Percentiles rank a stretch among this genome's conserved stretches.
Conservation (phyloP, 2,329 filamentous ascomycete genomes). For the Ophiostoma angusticollis region DNA sequence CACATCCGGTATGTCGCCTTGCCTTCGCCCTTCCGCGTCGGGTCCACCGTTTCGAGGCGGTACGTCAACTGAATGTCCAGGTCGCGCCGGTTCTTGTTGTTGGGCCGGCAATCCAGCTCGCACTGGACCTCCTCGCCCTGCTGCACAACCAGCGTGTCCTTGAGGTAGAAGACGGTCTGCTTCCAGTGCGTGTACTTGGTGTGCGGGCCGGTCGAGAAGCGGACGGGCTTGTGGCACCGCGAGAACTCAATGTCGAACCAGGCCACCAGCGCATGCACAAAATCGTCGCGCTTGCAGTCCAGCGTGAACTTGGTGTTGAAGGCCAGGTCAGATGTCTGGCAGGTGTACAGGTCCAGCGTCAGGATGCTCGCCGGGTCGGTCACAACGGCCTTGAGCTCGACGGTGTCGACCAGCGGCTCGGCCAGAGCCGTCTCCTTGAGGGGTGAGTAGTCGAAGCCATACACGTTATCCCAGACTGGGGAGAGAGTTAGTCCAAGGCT, state of each 20-base stretch:
- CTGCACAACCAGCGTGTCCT: conserved; percentile 84
- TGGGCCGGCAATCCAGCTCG: conserved; percentile 70
- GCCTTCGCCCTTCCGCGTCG: conserved; percentile 54
- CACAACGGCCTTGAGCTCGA: conserved; percentile 92
- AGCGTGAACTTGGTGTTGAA: conserved; percentile 73
- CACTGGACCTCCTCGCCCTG: conserved; percentile 69
- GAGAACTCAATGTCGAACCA: conserved; percentile 99
- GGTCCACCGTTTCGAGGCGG: conserved; percentile 63
- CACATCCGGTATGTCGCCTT: conserved; percentile 70
- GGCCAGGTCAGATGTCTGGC: conserved; percentile 68
- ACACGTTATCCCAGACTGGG: conserved; percentile 98
- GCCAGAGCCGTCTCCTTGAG: conserved; percentile 88
- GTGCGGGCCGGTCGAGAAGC: conserved; percentile 93
- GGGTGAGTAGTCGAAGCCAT: conserved; percentile 91
- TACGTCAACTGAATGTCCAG: conserved; percentile 85
- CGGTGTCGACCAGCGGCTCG: conserved; percentile 93
- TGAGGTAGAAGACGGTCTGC: conserved; percentile 96
- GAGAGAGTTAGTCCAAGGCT: not conserved
- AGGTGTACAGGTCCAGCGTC: conserved; percentile 86
- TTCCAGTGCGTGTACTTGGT: conserved; percentile 99
- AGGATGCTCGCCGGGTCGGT: conserved; percentile 80
- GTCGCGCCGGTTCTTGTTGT: conserved; percentile 87
- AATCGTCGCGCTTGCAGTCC: conserved; percentile 71
- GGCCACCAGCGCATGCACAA: conserved; percentile 87
- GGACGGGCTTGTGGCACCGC: conserved; percentile 94